Conservation (phyloP, 805 yeast species). For the Hanseniaspora nectarophila region DNA sequence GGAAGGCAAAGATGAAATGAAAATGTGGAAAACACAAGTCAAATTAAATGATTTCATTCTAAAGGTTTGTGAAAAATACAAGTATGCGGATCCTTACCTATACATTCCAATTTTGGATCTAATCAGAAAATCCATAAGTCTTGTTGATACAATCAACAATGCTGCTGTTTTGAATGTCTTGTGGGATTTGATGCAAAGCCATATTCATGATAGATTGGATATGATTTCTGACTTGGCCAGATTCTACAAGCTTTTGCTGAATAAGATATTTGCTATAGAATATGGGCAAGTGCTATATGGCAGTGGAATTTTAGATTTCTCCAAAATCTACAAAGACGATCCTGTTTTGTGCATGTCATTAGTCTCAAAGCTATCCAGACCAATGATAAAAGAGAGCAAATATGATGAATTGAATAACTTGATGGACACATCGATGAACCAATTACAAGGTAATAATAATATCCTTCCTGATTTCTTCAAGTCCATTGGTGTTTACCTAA, state of each 20-base stretch:
- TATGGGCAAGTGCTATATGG: slow-evolving; percentile 17
- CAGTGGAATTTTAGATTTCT: slow-evolving; percentile 17
- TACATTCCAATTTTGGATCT: slow-evolving; percentile 27
- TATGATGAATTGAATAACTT: background rate
- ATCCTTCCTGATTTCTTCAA: slow-evolving; percentile 8
- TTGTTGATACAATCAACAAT: slow-evolving; percentile 17
- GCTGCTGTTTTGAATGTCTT: slow-evolving; percentile 15
- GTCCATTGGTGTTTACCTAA: slow-evolving; percentile 9
- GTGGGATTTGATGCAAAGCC: slow-evolving; percentile 17
- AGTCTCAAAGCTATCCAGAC: slow-evolving; percentile 21
- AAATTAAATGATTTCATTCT: slow-evolving; percentile 16
- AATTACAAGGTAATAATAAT: background rate
- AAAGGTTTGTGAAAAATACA: slow-evolving; percentile 15
- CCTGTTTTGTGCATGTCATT: slow-evolving; percentile 24
- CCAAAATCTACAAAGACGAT: slow-evolving; percentile 15
- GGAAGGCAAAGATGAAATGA: slow-evolving; percentile 16
- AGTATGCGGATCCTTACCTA: slow-evolving; percentile 24
- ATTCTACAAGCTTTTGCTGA: slow-evolving; percentile 19
- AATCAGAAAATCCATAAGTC: slow-evolving; percentile 22
- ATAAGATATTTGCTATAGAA: slow-evolving; percentile 23
- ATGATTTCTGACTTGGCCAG: slow-evolving; percentile 18
- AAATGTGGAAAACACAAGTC: slow-evolving; percentile 15
- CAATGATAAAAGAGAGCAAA: background rate
- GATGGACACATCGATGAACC: background rate
- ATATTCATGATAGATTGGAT: slow-evolving; percentile 8